phyloP scores from a whole-genome alignment of 2,329 filamentous ascomycete species.

The Curvularia lunata region DNA sequence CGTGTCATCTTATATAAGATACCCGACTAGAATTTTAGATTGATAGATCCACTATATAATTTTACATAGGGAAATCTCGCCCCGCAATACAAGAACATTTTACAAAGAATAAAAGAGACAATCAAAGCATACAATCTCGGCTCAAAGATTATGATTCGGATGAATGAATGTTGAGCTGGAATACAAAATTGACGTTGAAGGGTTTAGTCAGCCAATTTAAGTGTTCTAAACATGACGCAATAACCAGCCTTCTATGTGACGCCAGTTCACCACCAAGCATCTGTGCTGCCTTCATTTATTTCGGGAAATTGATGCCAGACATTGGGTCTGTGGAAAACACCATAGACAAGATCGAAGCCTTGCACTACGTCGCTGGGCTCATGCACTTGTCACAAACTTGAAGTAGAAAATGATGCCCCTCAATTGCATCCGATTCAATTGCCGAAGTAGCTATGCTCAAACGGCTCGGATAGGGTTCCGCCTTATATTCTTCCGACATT shows the following conservation, averaged over 20 bases:
- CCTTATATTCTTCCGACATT: background rate
- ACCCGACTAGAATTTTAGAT: background rate
- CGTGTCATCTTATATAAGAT: background rate
- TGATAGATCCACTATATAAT: background rate
- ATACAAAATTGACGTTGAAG: background rate
- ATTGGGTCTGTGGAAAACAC: background rate
- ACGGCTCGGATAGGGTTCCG: background rate
- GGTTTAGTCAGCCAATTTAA: background rate
- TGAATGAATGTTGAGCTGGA: background rate
- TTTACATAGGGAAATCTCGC: background rate
- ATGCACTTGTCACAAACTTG: background rate
- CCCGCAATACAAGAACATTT: background rate
- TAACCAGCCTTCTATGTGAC: background rate
- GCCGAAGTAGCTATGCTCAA: constrained; percentile 6
- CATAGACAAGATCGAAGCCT: background rate
- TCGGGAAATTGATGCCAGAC: background rate
- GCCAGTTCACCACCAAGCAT: background rate
- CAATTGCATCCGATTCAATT: constrained; percentile 8
- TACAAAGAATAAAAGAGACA: background rate
- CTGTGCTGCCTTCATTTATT: too few species aligned
- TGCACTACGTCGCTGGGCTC: background rate
- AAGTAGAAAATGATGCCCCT: constrained; percentile 10
- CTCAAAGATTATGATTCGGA: background rate
- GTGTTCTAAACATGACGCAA: background rate
- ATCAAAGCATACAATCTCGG: background rate